Base-by-base conservation (phyloP, 768 basidiomycete genomes). In the Tulasnella sp. region DNA sequence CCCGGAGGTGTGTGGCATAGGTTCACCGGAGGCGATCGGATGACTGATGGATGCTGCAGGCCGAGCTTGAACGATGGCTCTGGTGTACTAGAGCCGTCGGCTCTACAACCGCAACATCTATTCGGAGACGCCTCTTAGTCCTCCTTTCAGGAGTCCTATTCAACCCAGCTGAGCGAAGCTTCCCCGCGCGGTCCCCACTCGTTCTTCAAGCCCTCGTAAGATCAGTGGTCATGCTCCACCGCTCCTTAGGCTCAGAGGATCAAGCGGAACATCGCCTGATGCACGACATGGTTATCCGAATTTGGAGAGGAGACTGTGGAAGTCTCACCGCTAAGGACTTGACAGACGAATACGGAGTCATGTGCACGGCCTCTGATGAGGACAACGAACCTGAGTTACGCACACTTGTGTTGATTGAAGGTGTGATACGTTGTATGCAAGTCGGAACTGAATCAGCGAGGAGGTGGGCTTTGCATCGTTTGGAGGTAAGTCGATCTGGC, bases 21-120 rank as follows among this genome's bases (percentile, higher is more conserved):
- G 73, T 14, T 70, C 37, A 62, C 29, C 52, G 39, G 14, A 29
- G 52, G 26, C 16, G 14, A 4, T 12, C 16, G 52, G 26, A 19
- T 67, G 40, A 41, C 26, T 65, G 65, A 37, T 75, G 82, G 81
- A 37, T 42, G 44, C n/a, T 37, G 19, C 19, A 72, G 71, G 17
- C 37, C 4, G 85, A 83, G 69, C 80, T 89, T 11, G 86, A 87
- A 73, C 86, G 90, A 32, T 86, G 84, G 75, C 74, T 89, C 36
- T 92, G 90, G 90, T 91, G 89, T 76, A 86, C 87, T 75, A 86
- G 84, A 75, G 89, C 89, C 9, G 86, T 86, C 0, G 78, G 82
- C 7, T 81, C 59, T 82, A 22, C 80, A 81, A 44, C 74, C 80
- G 7, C 72, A 39, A 17, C 81, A 83, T 8, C 75, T 75, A 19